Evolutionary conservation across 352 stramenopile species (phyloP).

Genomic region (Pythium dissimile): DNA sequence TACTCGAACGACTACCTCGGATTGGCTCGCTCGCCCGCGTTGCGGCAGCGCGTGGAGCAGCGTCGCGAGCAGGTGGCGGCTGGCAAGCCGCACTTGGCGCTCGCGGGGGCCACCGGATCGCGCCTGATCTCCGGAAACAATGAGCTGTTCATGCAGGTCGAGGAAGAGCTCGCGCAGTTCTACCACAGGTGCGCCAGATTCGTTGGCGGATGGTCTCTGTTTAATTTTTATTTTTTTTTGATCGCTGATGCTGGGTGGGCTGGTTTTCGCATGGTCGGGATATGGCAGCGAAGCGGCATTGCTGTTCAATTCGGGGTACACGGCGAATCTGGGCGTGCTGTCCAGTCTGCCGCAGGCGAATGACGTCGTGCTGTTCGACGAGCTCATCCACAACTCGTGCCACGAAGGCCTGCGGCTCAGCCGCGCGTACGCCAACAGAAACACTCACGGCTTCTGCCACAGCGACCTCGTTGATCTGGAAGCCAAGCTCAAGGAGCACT

Average conservation of each 20-base stretch:
- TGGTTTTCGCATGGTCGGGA: not conserved
- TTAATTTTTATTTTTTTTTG: too few species aligned
- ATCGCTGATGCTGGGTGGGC: too few species aligned
- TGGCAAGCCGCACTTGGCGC: constrained; percentile 20
- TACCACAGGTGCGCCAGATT: constrained; percentile 66
- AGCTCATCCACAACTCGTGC: constrained; percentile 96
- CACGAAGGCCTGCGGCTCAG: constrained; percentile 92
- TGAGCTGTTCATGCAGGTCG: constrained; percentile 82
- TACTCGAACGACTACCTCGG: constrained; percentile 98
- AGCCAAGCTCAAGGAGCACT: constrained; percentile 47
- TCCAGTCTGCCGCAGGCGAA: constrained; percentile 86
- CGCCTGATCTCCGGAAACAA: constrained; percentile 95
- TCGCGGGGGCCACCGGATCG: constrained; percentile 78
- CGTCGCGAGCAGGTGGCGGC: constrained; percentile 39
- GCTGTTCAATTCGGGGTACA: constrained; percentile 97
- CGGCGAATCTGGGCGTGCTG: constrained; percentile 94
- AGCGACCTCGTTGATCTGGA: constrained; percentile 89
- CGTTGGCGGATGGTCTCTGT: too few species aligned
- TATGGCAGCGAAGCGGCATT: constrained; percentile 76
- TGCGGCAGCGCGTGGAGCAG: constrained; percentile 47
- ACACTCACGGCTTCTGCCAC: constrained; percentile 80
- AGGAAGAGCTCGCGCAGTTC: constrained; percentile 79
- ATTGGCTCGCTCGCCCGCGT: constrained; percentile 69
- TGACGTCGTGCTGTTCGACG: constrained; percentile 95
- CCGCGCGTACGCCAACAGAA: constrained; percentile 45